These are phyloP conservation scores for Macadamia tetraphylla DNA, from an alignment of 164 flowering plant species.

Conservation along the genomic window DNA sequence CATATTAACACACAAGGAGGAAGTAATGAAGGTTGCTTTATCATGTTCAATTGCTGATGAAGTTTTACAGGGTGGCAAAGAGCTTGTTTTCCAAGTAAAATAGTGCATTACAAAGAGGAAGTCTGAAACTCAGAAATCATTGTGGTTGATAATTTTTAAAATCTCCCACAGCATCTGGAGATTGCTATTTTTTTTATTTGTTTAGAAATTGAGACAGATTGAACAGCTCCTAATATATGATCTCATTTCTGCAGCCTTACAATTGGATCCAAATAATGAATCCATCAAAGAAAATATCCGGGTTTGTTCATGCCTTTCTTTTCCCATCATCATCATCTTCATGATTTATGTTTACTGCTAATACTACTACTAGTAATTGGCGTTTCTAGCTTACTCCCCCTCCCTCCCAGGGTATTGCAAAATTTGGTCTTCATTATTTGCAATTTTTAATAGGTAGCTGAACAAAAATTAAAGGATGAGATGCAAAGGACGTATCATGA, in stretches of 20 bases:
- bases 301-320: conserved; percentile 32
- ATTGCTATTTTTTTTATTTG: not conserved
- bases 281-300: conserved; percentile 68
- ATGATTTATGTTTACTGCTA: too few relatives aligned
- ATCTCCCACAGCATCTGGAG: not conserved
- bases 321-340: not conserved
- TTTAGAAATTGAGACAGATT: not conserved
- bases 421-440: conserved; percentile 1
- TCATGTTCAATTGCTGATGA: too few relatives aligned
- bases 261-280: conserved; percentile 71
- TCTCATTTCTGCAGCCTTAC: conserved; percentile 55
- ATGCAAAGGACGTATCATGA: conserved; percentile 23
- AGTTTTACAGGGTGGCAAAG: too few relatives aligned
- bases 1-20: too few relatives aligned
- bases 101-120: too few relatives aligned
- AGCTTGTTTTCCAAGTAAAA: too few relatives aligned
- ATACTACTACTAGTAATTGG: too few relatives aligned
- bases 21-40: too few relatives aligned
- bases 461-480: conserved; percentile 55
- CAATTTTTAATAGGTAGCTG: conserved; percentile 50
- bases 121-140: too few relatives aligned
- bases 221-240: not conserved
- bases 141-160: not conserved
- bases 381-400: too few relatives aligned
- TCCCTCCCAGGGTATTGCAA: not conserved